Evolutionary conservation across 2,329 filamentous ascomycete species (phyloP).

Genomic region (Penicillium sp.): DNA sequence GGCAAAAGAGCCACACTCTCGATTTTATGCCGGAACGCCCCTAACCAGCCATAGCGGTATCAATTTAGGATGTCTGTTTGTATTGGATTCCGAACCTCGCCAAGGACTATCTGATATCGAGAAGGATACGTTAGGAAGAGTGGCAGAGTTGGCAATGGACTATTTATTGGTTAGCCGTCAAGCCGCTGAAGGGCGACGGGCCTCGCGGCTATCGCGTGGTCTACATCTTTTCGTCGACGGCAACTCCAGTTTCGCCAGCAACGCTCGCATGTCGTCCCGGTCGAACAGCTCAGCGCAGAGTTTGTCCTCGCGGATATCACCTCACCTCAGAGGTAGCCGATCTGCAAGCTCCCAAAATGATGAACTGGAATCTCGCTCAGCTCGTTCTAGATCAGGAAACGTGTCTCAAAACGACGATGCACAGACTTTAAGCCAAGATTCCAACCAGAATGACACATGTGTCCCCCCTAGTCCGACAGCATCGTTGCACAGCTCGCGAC

Average conservation of each 20-base stretch:
- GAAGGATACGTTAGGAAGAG: conserved; percentile 8
- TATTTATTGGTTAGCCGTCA: conserved; percentile 13
- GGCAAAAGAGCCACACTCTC: conserved; percentile 28
- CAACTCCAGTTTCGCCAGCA: conserved; percentile 5
- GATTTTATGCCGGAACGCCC: conserved; percentile 58
- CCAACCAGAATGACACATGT: neutral
- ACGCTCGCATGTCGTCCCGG: neutral
- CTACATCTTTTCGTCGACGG: conserved; percentile 13
- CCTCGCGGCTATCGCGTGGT: conserved; percentile 8
- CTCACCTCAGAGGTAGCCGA: neutral
- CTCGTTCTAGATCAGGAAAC: neutral
- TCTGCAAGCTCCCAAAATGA: neutral
- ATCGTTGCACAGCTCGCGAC: neutral
- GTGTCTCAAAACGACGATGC: neutral
- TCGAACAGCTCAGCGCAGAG: neutral
- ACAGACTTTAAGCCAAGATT: neutral
- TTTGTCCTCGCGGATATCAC: neutral
- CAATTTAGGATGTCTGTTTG: conserved; percentile 17
- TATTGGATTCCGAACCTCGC: conserved; percentile 9
- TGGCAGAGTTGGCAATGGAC: conserved; percentile 14
- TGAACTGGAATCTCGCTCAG: neutral
- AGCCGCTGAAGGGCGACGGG: conserved; percentile 8
- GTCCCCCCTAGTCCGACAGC: neutral
- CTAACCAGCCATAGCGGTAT: conserved; percentile 44
- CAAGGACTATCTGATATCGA: neutral